Base-by-base conservation (phyloP, 2,329 filamentous ascomycete species). In the Claviceps pusilla region DNA sequence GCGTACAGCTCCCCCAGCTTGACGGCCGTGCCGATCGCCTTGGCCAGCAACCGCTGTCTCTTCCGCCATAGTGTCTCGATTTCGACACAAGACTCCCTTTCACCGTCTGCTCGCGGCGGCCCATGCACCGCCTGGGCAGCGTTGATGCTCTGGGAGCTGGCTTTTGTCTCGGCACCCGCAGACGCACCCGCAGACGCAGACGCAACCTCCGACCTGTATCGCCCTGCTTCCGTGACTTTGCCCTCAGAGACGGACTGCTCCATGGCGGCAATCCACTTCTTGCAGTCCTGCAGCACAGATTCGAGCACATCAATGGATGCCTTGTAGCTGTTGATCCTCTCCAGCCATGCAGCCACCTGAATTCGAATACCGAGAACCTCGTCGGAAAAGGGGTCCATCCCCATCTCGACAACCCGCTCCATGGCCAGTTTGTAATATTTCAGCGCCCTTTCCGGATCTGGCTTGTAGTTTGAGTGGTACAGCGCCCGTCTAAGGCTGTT, bases 291-390 rank as follows among this genome's bases (percentile, higher is more conserved):
- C 58, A 84, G 76, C 46, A 94, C 76, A n/a, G 82, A 78, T 67
- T 95, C 87, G 37, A 96, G 71, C 4, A 95, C 82, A 51, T 87
- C 79, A 55, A 87, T 83, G 0, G 89, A 82, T 55, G 83, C 79
- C 28, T 79, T 75, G 63, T 83, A 83, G 62, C 85, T 80, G 37
- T 83, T 77, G 16, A 87, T 79, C 63, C 85, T 84, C 68, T 96
- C 88, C 58, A 95, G 76, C 76, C 95, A 82, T 10, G 78, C 77
- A 1, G 88, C 83, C 9, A 95, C 76, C 65, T 90, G 83, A 51
- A 97, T 83, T 64, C 89, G 88, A 52, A 97, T 83, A 9, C 93
- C 93, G 60, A 96, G 76, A 39, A 96, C 84, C 66, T 96, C 90
- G 61, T 96, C 87, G 4, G 87, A 90, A 66, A 90, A 94, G 0